Evolutionary conservation across 768 basidiomycete genomes (phyloP).

Genomic region (Sistotremastrum suecicum): DNA sequence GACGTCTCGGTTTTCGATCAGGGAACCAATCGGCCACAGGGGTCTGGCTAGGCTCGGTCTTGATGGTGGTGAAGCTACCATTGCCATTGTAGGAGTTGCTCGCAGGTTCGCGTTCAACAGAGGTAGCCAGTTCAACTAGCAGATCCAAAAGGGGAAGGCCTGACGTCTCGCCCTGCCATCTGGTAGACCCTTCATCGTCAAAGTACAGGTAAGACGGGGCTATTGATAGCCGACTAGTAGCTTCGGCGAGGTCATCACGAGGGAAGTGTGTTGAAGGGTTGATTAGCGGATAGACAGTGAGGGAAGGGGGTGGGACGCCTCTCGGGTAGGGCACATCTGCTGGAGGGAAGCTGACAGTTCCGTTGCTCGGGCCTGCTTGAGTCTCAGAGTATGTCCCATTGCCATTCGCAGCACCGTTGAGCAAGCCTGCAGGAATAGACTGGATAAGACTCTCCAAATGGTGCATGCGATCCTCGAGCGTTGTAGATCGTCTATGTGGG

Average conservation of each 20-base stretch:
- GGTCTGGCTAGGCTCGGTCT: constrained; percentile 19
- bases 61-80: constrained; percentile 13
- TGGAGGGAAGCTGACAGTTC: constrained; percentile 25
- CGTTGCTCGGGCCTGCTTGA: constrained; percentile 17
- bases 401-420: constrained; percentile 42
- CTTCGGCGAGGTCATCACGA: constrained; percentile 39
- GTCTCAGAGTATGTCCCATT: constrained; percentile 17
- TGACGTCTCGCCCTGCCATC: constrained; percentile 90
- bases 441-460: constrained; percentile 76
- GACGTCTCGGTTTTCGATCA: constrained; percentile 56
- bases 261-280: constrained; percentile 73
- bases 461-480: constrained; percentile 80
- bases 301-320: constrained; percentile 64
- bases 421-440: constrained; percentile 59
- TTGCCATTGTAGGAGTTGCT: constrained; percentile 10
- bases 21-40: constrained; percentile 62
- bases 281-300: constrained; percentile 64
- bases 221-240: constrained; percentile 47
- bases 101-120: constrained; percentile 13
- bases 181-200: constrained; percentile 75
- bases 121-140: constrained; percentile 55
- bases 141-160: constrained; percentile 81
- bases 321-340: constrained; percentile 28
- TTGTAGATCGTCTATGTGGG: constrained; percentile 50
- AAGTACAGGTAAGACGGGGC: constrained; percentile 75